Conservation (phyloP, 2,329 filamentous ascomycete species). For the Rachicladosporium sp. region DNA sequence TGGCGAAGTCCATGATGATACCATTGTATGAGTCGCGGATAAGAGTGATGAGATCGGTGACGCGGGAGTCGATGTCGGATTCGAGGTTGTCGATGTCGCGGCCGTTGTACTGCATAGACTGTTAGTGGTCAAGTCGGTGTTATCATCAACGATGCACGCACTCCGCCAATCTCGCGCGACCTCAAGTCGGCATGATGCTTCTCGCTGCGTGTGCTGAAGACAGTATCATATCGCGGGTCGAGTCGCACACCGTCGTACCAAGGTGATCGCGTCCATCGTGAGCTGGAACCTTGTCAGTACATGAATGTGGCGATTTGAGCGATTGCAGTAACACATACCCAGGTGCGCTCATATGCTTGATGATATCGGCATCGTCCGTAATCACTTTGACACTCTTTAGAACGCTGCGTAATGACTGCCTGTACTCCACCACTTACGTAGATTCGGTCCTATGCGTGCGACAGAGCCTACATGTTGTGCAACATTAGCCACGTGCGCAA, state of each 20-base stretch:
- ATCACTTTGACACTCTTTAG: conserved; percentile 20
- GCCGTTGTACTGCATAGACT: conserved; percentile 37
- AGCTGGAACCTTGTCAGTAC: conserved; percentile 1
- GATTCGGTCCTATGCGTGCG: conserved; percentile 33
- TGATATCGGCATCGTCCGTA: conserved; percentile 37
- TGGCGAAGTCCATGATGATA: conserved; percentile 34
- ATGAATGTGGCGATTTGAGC: too few relatives aligned
- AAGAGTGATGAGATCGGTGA: conserved; percentile 36
- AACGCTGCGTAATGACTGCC: too few relatives aligned
- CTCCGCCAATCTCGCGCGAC: conserved; percentile 41
- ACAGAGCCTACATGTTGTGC: too few relatives aligned
- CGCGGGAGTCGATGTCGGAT: conserved; percentile 34
- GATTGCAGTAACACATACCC: conserved; percentile 1
- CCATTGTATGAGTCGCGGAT: conserved; percentile 38
- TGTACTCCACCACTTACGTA: conserved; percentile 12
- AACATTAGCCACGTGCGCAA: too few relatives aligned
- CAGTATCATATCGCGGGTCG: conserved; percentile 41
- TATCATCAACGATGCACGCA: conserved; percentile 15
- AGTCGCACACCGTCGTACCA: conserved; percentile 42
- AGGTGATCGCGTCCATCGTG: conserved; percentile 17
- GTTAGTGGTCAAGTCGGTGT: neutral
- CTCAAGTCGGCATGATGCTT: conserved; percentile 34
- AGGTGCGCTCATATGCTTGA: conserved; percentile 32
- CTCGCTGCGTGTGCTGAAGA: conserved; percentile 41
- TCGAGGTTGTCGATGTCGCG: conserved; percentile 43